Percentiles rank a stretch among this genome's conserved stretches.
These are phyloP conservation scores for Tuber calosporum DNA, from an alignment of 495 filamentous ascomycete species.

Conservation along the genomic window DNA sequence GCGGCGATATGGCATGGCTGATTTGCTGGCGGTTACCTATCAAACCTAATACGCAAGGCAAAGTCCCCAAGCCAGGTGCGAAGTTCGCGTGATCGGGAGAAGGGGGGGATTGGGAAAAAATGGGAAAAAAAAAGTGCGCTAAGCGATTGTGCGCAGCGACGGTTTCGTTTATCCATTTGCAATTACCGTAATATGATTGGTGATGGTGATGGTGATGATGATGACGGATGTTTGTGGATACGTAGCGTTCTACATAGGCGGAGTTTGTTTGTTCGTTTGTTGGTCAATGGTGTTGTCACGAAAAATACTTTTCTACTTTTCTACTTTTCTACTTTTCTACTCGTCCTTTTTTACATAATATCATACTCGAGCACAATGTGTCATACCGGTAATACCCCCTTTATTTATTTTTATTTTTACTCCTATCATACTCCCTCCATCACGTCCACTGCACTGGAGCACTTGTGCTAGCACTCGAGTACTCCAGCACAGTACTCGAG, in stretches of 20 bases:
- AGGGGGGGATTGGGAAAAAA: not conserved
- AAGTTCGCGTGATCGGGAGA: not conserved
- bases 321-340: conserved; percentile 13
- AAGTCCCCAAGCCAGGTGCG: not conserved
- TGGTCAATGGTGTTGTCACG: not conserved
- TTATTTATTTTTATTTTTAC: too few species aligned
- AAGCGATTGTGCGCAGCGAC: not conserved
- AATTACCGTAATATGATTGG: not conserved
- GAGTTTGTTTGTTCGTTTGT: conserved; percentile 11
- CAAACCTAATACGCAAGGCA: not conserved
- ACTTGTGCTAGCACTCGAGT: too few species aligned
- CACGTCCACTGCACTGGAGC: not conserved
- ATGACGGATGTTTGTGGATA: not conserved
- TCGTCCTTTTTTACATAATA: not conserved
- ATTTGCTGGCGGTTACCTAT: not conserved
- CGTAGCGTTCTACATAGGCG: not conserved
- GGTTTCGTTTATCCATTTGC: not conserved
- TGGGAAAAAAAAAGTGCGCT: not conserved
- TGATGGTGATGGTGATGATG: not conserved
- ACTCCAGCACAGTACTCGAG: too few species aligned
- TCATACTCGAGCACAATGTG: not conserved
- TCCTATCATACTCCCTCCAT: not conserved
- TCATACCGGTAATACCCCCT: not conserved
- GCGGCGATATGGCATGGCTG: not conserved
- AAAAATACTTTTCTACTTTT: conserved; percentile 8